Evolutionary conservation across 2,329 filamentous ascomycete species (phyloP).

Genomic region (Colletotrichum navitas): DNA sequence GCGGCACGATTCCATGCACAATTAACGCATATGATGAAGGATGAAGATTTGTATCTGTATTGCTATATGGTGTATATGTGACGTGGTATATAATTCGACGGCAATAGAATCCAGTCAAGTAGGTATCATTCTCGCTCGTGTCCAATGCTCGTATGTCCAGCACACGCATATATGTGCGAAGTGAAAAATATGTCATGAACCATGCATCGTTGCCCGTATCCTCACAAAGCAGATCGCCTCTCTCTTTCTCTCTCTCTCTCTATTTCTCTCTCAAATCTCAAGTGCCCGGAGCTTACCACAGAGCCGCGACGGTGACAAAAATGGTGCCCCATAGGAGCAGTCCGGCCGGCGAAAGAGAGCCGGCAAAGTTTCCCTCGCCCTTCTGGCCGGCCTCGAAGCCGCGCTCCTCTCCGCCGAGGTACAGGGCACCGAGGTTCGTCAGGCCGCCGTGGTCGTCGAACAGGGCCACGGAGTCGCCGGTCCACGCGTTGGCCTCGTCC

Average conservation of each 20-base stretch:
- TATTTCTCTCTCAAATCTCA: not conserved
- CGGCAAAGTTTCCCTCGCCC: constrained; percentile 25
- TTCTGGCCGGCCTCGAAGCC: constrained; percentile 53
- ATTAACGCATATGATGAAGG: not conserved
- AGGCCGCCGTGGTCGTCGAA: constrained; percentile 54
- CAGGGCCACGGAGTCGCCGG: constrained; percentile 54
- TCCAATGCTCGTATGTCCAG: not conserved
- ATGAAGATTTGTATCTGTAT: not conserved
- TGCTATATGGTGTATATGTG: not conserved
- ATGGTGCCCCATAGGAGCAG: constrained; percentile 3
- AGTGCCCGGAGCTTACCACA: not conserved
- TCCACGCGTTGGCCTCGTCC: constrained; percentile 55
- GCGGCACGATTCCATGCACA: not conserved
- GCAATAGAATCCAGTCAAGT: not conserved
- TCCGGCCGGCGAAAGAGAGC: not conserved
- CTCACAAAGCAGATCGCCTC: too few species aligned
- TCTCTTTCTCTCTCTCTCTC: not conserved
- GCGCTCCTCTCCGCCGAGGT: constrained; percentile 54
- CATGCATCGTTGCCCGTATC: not conserved
- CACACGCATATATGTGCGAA: not conserved
- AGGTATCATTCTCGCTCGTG: constrained; percentile 10
- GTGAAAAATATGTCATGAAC: not conserved
- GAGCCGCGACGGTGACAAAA: not conserved
- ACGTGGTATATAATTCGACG: not conserved
- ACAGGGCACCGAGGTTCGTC: constrained; percentile 54